Conservation (phyloP, 768 basidiomycete genomes). For the Inosperma sp. region DNA sequence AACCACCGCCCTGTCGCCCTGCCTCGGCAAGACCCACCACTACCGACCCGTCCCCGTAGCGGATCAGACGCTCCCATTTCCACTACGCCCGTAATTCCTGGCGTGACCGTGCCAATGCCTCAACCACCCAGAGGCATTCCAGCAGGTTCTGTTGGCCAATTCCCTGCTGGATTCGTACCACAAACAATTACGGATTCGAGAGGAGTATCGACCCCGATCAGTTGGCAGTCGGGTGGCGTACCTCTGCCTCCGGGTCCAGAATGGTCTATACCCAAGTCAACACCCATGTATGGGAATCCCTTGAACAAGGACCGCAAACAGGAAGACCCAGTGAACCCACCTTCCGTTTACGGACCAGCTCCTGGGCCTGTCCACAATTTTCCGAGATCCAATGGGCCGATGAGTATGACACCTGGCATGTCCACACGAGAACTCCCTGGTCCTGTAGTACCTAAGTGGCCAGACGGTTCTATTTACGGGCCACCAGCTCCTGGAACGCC, state of each 20-base stretch:
- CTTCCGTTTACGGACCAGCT: constrained; percentile 9
- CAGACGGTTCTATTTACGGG: constrained; percentile 15
- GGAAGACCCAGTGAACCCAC: constrained; percentile 3
- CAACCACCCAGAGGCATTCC: background rate
- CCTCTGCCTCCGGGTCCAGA: constrained; percentile 9
- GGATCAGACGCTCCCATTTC: constrained; percentile 11
- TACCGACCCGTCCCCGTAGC: background rate
- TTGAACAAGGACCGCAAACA: constrained; percentile 11
- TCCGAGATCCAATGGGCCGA: constrained; percentile 1
- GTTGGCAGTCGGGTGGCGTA: constrained; percentile 3
- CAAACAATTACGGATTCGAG: constrained; percentile 18
- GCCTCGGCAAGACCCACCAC: constrained; percentile 2
- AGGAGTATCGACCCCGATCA: constrained; percentile 21
- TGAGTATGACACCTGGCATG: constrained; percentile 18
- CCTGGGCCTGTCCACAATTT: background rate
- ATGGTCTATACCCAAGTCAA: background rate
- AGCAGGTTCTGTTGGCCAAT: background rate
- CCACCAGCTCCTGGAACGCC: constrained; percentile 6
- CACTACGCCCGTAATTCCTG: constrained; percentile 16
- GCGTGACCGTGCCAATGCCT: constrained; percentile 9
- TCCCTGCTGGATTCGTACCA: constrained; percentile 21
- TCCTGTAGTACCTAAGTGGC: constrained; percentile 1
- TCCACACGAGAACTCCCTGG: constrained; percentile 14
- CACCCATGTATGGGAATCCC: constrained; percentile 22
- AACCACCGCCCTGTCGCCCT: constrained; percentile 4